Conservation (phyloP, 345 rosid species). For the Geranium rotundifolium region DNA sequence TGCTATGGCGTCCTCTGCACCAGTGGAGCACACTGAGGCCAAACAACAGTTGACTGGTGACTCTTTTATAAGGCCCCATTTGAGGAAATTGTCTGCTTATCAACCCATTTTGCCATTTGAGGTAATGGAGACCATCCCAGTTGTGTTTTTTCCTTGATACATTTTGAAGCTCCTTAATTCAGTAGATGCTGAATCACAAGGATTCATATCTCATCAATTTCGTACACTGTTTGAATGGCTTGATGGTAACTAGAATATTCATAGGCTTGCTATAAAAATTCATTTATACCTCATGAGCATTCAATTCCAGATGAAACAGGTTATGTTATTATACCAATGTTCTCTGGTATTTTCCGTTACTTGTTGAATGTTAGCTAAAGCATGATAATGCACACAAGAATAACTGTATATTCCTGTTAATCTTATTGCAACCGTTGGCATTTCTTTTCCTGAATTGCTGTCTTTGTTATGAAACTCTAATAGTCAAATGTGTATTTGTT, state of each 20-base stretch:
- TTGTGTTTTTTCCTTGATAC: background rate
- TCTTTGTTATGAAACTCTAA: too few relatives aligned
- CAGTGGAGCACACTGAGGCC: constrained; percentile 33
- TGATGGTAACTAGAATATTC: too few relatives aligned
- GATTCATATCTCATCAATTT: too few relatives aligned
- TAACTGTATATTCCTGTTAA: background rate
- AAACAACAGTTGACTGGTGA: constrained; percentile 43
- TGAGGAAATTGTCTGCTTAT: constrained; percentile 68
- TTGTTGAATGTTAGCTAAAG: background rate
- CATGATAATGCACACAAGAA: background rate
- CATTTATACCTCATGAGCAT: background rate
- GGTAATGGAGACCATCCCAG: constrained; percentile 24
- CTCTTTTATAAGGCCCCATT: constrained; percentile 71
- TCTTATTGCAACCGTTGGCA: background rate
- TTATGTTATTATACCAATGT: background rate
- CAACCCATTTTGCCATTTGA: constrained; percentile 91
- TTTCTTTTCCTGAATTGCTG: background rate
- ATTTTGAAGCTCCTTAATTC: too few relatives aligned
- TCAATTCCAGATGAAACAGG: background rate
- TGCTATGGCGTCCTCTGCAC: constrained; percentile 34
- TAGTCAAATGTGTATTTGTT: too few relatives aligned
- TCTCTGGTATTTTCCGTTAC: background rate
- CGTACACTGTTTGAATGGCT: too few relatives aligned
- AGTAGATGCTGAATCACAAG: too few relatives aligned
- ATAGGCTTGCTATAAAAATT: background rate